Conservation (phyloP, 306 rosid genomes). For the Gleditsia sinensis region DNA sequence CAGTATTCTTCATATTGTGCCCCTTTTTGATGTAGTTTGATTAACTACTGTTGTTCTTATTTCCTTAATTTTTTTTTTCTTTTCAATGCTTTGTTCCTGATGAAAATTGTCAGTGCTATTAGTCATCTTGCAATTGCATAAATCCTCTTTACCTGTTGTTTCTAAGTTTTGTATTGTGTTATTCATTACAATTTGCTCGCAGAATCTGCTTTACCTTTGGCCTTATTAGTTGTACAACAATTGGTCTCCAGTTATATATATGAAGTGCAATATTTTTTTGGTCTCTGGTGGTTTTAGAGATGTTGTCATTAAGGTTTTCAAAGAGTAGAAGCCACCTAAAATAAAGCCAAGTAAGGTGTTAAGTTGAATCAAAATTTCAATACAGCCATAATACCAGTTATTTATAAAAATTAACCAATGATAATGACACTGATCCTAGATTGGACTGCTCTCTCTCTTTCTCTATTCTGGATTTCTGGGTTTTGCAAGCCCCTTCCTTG, state of each 20-base stretch:
- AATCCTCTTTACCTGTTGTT: neutral
- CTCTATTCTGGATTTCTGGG: neutral
- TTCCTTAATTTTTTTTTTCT: neutral
- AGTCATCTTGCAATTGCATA: neutral
- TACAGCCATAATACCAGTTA: no score
- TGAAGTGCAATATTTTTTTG: neutral
- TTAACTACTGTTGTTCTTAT: neutral
- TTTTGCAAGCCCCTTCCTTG: neutral
- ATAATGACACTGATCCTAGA: no score
- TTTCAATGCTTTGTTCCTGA: neutral
- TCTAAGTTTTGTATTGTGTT: neutral
- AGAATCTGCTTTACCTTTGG: neutral
- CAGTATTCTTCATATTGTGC: neutral
- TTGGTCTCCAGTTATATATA: neutral
- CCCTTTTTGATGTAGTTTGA: neutral
- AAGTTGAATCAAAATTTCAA: neutral
- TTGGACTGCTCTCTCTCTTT: no score
- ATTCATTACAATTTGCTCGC: neutral
- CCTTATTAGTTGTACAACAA: neutral
- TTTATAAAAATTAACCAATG: neutral
- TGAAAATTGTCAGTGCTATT: neutral
- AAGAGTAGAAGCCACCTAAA: neutral
- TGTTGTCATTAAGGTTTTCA: neutral
- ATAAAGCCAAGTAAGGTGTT: neutral
- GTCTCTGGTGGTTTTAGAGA: neutral